Conservation (phyloP, 2,329 filamentous ascomycete species). For the Talaromyces sp. region DNA sequence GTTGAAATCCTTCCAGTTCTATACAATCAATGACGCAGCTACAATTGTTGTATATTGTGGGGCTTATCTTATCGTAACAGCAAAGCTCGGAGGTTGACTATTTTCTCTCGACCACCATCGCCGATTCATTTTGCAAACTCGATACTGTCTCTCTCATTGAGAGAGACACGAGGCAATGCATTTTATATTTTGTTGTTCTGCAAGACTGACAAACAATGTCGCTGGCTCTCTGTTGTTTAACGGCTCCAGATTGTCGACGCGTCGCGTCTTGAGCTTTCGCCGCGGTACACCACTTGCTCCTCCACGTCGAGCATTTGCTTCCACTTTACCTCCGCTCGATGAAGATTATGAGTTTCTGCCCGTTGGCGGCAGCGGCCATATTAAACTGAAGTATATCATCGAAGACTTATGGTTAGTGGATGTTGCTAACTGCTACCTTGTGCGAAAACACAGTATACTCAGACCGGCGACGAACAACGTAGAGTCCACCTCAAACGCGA, state of each 20-base stretch:
- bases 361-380: conserved; percentile 11
- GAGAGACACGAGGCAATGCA: background rate
- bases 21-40: no score
- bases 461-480: conserved; percentile 1
- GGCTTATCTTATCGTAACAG: conserved; percentile 1
- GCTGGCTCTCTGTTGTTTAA: background rate
- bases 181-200: background rate
- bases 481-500: conserved; percentile 2
- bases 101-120: background rate
- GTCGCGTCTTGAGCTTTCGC: conserved; percentile 2
- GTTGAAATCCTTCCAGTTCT: background rate
- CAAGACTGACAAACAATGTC: background rate
- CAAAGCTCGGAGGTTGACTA: background rate
- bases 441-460: background rate
- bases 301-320: conserved; percentile 6
- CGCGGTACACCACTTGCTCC: background rate
- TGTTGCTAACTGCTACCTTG: background rate
- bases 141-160: no score
- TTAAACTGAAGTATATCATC: conserved; percentile 5
- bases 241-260: background rate
- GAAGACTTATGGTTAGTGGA: background rate
- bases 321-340: background rate
- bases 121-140: background rate
- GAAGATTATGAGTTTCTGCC: conserved; percentile 9
- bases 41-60: no score